These are phyloP conservation scores for Pisolithus tinctorius DNA, from an alignment of 768 basidiomycete genomes.

Conservation along the genomic window DNA sequence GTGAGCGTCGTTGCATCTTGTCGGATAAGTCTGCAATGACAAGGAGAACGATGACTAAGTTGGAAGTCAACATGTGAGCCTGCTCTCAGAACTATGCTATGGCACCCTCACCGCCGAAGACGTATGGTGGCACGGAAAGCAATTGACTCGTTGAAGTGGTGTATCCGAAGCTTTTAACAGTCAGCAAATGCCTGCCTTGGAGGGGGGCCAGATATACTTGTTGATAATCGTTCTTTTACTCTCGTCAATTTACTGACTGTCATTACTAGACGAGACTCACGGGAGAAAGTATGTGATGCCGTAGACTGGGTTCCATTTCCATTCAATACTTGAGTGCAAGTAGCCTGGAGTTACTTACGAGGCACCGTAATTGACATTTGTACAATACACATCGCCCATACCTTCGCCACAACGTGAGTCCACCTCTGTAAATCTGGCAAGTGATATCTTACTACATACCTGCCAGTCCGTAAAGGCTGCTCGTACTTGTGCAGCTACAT, in stretches of 20 bases:
- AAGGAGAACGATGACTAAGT: slow-evolving; percentile 41
- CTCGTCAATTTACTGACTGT: not conserved
- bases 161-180: slow-evolving; percentile 44
- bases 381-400: slow-evolving; percentile 25
- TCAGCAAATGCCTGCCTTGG: not conserved
- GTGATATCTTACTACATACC: slow-evolving; percentile 19
- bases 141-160: slow-evolving; percentile 48
- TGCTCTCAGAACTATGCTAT: slow-evolving; percentile 20
- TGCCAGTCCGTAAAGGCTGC: slow-evolving; percentile 58
- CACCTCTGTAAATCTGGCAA: not conserved
- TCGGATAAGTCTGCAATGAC: slow-evolving; percentile 53
- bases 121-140: slow-evolving; percentile 59
- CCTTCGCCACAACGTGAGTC: not conserved
- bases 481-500: slow-evolving; percentile 44
- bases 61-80: not conserved
- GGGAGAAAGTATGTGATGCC: slow-evolving; percentile 62
- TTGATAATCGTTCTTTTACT: slow-evolving; percentile 5
- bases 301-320: slow-evolving; percentile 36
- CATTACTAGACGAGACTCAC: slow-evolving; percentile 22
- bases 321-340: not conserved
- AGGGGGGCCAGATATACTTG: not conserved
- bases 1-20: slow-evolving; percentile 43
- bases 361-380: slow-evolving; percentile 54
- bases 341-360: slow-evolving; percentile 34
- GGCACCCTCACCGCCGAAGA: slow-evolving; percentile 45